These are phyloP conservation scores for Guadua angustifolia DNA, from an alignment of 176 grass and related monocot genomes.

Conservation along the genomic window DNA sequence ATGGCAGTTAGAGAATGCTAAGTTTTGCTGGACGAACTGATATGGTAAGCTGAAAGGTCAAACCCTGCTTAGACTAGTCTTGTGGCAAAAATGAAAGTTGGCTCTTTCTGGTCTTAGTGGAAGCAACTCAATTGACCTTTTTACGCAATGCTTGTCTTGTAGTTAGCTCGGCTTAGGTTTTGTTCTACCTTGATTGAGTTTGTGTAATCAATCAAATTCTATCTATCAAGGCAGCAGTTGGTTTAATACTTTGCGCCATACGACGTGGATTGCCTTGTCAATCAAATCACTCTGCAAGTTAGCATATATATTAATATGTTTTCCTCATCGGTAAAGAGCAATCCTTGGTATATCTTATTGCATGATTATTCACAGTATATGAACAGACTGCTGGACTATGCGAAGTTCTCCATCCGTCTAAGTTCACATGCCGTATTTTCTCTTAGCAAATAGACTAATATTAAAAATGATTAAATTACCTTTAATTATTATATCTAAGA, in stretches of 20 bases:
- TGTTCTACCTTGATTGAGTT: conserved; percentile 14
- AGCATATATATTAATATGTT: conserved; percentile 47
- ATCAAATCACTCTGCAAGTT: conserved; percentile 38
- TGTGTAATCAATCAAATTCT: conserved; percentile 33
- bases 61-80: background rate
- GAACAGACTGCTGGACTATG: background rate
- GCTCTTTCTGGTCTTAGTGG: background rate
- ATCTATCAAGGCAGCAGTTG: conserved; percentile 5
- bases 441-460: too few relatives aligned
- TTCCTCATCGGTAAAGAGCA: conserved; percentile 1
- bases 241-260: background rate
- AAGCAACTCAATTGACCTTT: conserved; percentile 6
- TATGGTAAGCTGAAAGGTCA: conserved; percentile 2
- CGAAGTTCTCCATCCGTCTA: background rate
- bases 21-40: background rate
- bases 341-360: conserved; percentile 29
- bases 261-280: conserved; percentile 39
- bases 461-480: too few relatives aligned
- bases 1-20: background rate
- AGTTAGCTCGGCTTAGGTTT: background rate
- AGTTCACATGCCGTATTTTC: too few relatives aligned
- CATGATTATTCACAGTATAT: background rate
- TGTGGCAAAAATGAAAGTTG: background rate
- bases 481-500: too few relatives aligned
- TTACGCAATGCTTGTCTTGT: conserved; percentile 12